Conservation (phyloP, 495 filamentous ascomycete species). For the Hyaloscypha variabilis region DNA sequence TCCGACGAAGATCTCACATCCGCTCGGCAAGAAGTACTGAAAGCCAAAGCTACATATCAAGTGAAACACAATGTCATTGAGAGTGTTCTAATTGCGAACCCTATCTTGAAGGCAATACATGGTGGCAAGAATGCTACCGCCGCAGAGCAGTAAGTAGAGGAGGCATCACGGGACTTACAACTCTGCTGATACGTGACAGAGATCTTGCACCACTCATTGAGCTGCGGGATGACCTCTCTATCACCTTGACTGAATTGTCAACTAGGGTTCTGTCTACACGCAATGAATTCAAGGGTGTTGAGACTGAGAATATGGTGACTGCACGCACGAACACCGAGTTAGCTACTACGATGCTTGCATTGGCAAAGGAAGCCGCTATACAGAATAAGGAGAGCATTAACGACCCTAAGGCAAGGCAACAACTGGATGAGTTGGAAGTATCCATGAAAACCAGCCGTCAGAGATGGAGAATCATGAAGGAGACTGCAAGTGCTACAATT, state of each 20-base stretch:
- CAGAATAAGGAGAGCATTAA: conserved; percentile 51
- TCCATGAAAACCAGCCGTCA: conserved; percentile 59
- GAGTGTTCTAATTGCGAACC: conserved; percentile 68
- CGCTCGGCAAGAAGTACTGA: conserved; percentile 66
- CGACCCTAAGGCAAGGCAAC: conserved; percentile 50
- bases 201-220: conserved; percentile 65
- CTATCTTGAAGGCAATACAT: conserved; percentile 76
- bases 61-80: conserved; percentile 68
- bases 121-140: conserved; percentile 63
- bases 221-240: conserved; percentile 66
- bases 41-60: conserved; percentile 67
- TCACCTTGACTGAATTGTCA: conserved; percentile 58
- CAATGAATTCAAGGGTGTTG: conserved; percentile 52
- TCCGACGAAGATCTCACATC: conserved; percentile 51
- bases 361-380: conserved; percentile 58
- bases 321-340: conserved; percentile 64
- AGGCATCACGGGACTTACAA: background rate
- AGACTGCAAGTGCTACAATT: conserved; percentile 69
- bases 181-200: conserved; percentile 41
- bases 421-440: conserved; percentile 57
- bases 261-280: conserved; percentile 49
- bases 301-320: conserved; percentile 55
- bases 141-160: conserved; percentile 61
- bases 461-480: conserved; percentile 75
- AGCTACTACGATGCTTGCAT: conserved; percentile 57